Conservation (phyloP, 768 basidiomycete species). For the Tulasnella sp. region DNA sequence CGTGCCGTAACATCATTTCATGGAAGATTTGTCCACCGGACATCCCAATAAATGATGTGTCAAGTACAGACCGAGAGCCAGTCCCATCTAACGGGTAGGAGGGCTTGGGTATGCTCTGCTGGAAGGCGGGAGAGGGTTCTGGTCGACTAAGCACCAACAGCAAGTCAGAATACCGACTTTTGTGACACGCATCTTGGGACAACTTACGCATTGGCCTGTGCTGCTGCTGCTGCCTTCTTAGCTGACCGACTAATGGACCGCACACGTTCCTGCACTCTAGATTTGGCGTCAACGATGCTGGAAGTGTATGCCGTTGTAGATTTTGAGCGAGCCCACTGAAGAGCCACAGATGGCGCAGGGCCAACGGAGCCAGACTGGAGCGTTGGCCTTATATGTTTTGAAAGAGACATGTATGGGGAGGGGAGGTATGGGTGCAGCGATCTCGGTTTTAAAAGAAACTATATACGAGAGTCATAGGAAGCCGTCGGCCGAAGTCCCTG, state of each 20-base stretch:
- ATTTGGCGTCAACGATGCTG: constrained; percentile 66
- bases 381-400: not conserved
- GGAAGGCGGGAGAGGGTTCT: constrained; percentile 43
- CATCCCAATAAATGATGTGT: constrained; percentile 83
- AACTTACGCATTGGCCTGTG: constrained; percentile 5
- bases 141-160: constrained; percentile 37
- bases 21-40: constrained; percentile 98
- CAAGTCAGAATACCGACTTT: not conserved
- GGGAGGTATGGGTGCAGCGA: not conserved
- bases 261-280: constrained; percentile 67
- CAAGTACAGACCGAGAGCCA: constrained; percentile 25
- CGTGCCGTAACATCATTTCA: constrained; percentile 98
- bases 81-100: constrained; percentile 25
- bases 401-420: constrained; percentile 1
- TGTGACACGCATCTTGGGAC: too few species aligned
- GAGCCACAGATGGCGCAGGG: not conserved
- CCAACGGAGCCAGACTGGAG: not conserved
- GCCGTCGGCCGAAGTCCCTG: constrained; percentile 12
- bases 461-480: not conserved
- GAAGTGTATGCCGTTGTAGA: constrained; percentile 1
- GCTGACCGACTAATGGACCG: constrained; percentile 60
- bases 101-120: constrained; percentile 26
- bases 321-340: not conserved
- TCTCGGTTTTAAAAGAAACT: not conserved
- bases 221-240: constrained; percentile 36